Conservation (phyloP, 805 yeast species). For the Starmerella khaoyaiensis region DNA sequence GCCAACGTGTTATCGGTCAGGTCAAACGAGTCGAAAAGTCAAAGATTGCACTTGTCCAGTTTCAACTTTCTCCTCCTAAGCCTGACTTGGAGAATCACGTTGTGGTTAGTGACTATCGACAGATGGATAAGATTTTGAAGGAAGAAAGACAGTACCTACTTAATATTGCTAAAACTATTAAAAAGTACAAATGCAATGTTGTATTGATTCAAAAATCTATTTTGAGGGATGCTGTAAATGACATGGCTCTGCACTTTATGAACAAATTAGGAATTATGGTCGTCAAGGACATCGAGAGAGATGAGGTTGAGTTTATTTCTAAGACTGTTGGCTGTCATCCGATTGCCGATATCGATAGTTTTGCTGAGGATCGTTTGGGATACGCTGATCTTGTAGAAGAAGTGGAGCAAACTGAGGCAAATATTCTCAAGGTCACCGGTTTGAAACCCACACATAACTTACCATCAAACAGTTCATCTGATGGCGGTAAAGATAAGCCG, state of each 20-base stretch:
- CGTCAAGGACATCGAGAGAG: conserved; percentile 88
- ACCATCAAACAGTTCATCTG: conserved; percentile 16
- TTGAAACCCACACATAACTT: conserved; percentile 31
- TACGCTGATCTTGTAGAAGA: conserved; percentile 88
- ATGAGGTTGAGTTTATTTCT: conserved; percentile 82
- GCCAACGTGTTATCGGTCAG: conserved; percentile 88
- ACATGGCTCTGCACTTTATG: conserved; percentile 84
- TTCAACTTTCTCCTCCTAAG: conserved; percentile 90
- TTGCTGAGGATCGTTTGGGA: conserved; percentile 87
- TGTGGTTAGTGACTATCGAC: conserved; percentile 94
- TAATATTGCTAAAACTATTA: conserved; percentile 89
- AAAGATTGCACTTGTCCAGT: conserved; percentile 75
- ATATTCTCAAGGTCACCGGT: conserved; percentile 64
- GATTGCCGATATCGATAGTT: conserved; percentile 86
- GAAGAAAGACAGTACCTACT: conserved; percentile 94
- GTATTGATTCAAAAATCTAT: conserved; percentile 84
- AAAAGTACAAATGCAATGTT: conserved; percentile 93
- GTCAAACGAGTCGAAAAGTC: conserved; percentile 94
- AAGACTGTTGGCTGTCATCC: conserved; percentile 88
- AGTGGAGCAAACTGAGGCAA: conserved; percentile 77
- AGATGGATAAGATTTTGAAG: conserved; percentile 95
- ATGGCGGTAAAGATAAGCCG: conserved; percentile 16
- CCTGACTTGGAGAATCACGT: conserved; percentile 97
- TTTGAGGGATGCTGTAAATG: conserved; percentile 87
- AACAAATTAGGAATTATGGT: conserved; percentile 89